phyloP scores from a whole-genome alignment of 768 basidiomycete species.

The Epithele typhae region DNA sequence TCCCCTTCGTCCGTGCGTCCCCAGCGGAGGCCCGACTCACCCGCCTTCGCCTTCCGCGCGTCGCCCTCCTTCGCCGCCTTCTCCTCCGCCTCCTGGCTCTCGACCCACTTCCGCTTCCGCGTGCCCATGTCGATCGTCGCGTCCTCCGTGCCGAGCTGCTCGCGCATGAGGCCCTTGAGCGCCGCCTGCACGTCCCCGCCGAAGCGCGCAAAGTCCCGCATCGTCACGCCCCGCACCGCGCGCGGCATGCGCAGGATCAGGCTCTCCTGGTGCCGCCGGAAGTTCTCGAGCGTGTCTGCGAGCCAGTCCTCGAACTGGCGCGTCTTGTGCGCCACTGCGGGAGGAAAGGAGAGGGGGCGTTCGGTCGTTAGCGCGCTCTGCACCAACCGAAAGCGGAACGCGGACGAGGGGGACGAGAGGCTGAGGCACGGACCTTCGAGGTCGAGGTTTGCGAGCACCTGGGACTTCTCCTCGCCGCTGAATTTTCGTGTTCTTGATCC shows the following conservation, averaged over 20 bases:
- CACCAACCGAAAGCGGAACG: not conserved
- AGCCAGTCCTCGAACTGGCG: constrained; percentile 76
- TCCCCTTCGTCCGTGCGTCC: constrained; percentile 54
- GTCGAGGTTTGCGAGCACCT: constrained; percentile 72
- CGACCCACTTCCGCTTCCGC: constrained; percentile 76
- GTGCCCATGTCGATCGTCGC: constrained; percentile 60
- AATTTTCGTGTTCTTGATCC: constrained; percentile 30
- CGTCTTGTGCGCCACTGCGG: constrained; percentile 65
- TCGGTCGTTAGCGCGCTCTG: too few relatives aligned
- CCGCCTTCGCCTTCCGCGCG: constrained; percentile 9
- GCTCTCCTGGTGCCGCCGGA: constrained; percentile 70
- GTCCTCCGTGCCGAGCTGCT: constrained; percentile 47
- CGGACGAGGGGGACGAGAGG: not conserved
- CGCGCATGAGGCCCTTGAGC: constrained; percentile 63
- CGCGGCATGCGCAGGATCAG: constrained; percentile 72
- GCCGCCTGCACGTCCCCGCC: constrained; percentile 72
- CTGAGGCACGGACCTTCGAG: constrained; percentile 56
- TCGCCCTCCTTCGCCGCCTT: constrained; percentile 33
- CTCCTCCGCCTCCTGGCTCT: constrained; percentile 51
- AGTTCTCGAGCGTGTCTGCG: constrained; percentile 66
- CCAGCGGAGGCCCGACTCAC: constrained; percentile 36
- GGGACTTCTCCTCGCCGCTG: constrained; percentile 67
- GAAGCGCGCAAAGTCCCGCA: constrained; percentile 80
- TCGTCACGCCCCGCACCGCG: constrained; percentile 63
- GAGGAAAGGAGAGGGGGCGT: too few relatives aligned